phyloP scores from a whole-genome alignment of 2,329 filamentous ascomycete genomes.

The Colletotrichum acutatum region DNA sequence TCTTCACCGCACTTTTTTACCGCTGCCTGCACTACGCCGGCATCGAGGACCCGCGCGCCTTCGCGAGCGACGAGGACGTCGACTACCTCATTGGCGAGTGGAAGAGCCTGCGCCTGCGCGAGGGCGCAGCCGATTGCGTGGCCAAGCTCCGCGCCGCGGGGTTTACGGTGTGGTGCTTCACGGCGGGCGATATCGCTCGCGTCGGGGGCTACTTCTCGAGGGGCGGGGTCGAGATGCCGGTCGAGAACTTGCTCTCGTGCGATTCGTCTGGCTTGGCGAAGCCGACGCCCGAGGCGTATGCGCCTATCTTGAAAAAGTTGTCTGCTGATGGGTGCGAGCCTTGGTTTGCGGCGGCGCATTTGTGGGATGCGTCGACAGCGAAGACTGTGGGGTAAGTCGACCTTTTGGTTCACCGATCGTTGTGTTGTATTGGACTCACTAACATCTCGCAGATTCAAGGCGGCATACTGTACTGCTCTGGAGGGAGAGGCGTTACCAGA shows the following conservation, averaged over 20 bases:
- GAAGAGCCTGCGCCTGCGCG: constrained; percentile 46
- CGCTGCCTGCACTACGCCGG: constrained; percentile 58
- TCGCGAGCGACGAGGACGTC: constrained; percentile 56
- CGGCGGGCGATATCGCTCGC: constrained; percentile 59
- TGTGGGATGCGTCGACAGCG: constrained; percentile 68
- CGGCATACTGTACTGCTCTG: constrained; percentile 59
- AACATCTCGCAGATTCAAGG: constrained; percentile 50
- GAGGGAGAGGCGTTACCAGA: constrained; percentile 24
- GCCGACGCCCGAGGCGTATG: constrained; percentile 59
- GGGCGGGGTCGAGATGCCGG: constrained; percentile 59
- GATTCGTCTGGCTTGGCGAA: constrained; percentile 60
- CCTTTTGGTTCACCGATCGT: no score
- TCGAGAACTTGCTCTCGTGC: constrained; percentile 63
- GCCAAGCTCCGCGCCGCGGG: constrained; percentile 54
- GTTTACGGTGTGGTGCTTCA: constrained; percentile 66
- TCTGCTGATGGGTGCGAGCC: constrained; percentile 46
- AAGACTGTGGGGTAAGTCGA: constrained; percentile 52
- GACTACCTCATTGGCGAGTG: constrained; percentile 52
- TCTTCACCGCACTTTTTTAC: constrained; percentile 59
- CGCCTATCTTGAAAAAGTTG: constrained; percentile 54
- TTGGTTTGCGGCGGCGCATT: constrained; percentile 70
- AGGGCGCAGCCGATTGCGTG: constrained; percentile 54
- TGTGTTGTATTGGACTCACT: background rate
- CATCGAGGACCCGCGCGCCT: constrained; percentile 51
- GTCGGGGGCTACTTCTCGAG: constrained; percentile 63